Evolutionary conservation across 305 asterid genomes (phyloP).

Genomic region (Rubia balearica): DNA sequence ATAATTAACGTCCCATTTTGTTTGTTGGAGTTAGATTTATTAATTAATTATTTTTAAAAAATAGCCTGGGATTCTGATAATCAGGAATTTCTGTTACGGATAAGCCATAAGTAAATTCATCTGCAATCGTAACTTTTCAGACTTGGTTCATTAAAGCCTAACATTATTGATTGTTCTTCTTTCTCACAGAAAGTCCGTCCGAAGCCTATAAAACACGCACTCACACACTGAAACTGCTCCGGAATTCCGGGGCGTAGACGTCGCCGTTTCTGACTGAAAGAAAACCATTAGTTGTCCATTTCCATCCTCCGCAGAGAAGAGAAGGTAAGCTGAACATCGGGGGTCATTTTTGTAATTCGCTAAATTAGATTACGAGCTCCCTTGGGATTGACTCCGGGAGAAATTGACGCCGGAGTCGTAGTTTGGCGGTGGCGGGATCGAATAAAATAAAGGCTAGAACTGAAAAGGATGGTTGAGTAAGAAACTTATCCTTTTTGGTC

Average conservation of each 20-base stretch:
- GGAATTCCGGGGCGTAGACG: constrained; percentile 26
- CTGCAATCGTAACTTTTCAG: constrained; percentile 4
- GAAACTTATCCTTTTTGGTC: background rate
- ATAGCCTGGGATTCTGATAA: constrained; percentile 29
- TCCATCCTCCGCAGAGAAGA: constrained; percentile 9
- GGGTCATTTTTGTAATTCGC: too few species aligned
- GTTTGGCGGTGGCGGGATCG: background rate
- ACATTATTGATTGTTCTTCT: constrained; percentile 5
- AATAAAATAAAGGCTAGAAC: background rate
- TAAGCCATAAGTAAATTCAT: background rate
- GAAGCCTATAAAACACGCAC: constrained; percentile 12
- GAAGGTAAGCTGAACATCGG: constrained; percentile 19
- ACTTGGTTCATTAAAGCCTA: background rate
- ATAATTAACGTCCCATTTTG: background rate
- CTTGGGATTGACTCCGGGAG: too few species aligned
- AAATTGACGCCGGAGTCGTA: too few species aligned
- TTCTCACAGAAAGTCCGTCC: constrained; percentile 29
- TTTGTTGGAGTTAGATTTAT: background rate
- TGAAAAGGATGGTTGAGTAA: background rate
- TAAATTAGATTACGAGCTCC: too few species aligned
- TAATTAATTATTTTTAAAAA: background rate
- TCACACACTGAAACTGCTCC: constrained; percentile 13
- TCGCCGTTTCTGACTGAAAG: background rate
- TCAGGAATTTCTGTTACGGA: constrained; percentile 31
- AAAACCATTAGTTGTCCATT: background rate